Evolutionary conservation across 805 yeast species (phyloP), one percentile per base, ranked within the genome.

Genomic region (Scheffersomyces amazonensis): DNA sequence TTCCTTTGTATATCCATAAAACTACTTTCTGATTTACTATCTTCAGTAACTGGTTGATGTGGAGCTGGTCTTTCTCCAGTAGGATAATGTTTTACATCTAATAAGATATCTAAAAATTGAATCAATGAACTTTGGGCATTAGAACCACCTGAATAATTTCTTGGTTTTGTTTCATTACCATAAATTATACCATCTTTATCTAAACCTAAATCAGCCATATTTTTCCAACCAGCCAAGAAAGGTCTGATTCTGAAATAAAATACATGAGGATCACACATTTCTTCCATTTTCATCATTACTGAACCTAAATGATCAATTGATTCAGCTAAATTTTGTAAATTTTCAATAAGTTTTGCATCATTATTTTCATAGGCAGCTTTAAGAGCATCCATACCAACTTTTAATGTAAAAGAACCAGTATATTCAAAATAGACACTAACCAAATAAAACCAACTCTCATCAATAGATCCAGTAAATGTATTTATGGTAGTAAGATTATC

Each of bases 251-350:
- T 76, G 66, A 76, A 86, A 61, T 87, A 90, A 58, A 91, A 90
- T 3, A 85, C 81, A 56, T 88, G 95, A 2, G 98, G 97, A 54
- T 89, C 96, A 60, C 96, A 87, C 84, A 84, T 84, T 48, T 90
- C 96, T 53, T 86, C 89, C 93, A 90, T 85, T 49, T 76, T 74
- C 77, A 82, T 78, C 48, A 91, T 64, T 1, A 86, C 74, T 3
- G 83, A 69, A 11, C 89, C 93, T 47, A 91, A 66, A 41, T 70
- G 66, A 54, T 87, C 95, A 36, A 90, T 83, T 28, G 75, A 63
- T 56, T 83, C 86, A 1, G 96, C 96, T 38, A 90, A 61, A 25
- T 53, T 58, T 54, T 86, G 86, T 36, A 90, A 64, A 32, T 70
- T 58, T 24, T 48, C 54, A 7, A 69, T 65, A 8, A 81, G 77